These are phyloP conservation scores for Botrytis medusae DNA, from an alignment of 2,329 filamentous ascomycete species.

Conservation along the genomic window DNA sequence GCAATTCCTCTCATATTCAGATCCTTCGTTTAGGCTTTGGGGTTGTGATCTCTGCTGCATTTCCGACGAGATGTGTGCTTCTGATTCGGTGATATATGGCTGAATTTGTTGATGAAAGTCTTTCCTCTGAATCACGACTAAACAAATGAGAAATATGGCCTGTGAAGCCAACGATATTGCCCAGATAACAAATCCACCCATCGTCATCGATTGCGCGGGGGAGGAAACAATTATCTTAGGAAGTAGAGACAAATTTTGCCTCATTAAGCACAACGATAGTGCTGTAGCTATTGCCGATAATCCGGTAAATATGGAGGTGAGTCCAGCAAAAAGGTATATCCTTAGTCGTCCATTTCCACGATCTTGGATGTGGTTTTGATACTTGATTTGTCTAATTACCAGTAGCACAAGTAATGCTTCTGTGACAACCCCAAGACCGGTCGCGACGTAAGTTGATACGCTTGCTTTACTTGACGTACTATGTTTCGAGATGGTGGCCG, in stretches of 20 bases:
- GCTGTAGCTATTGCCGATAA: constrained; percentile 34
- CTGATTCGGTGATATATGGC: constrained; percentile 30
- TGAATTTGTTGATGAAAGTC: constrained; percentile 36
- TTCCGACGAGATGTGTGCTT: constrained; percentile 28
- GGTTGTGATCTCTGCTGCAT: constrained; percentile 30
- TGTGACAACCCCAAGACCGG: constrained; percentile 30
- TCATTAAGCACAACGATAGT: constrained; percentile 33
- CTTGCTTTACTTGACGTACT: constrained; percentile 24
- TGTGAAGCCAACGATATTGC: constrained; percentile 34
- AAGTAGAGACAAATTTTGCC: constrained; percentile 26
- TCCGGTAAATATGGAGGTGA: constrained; percentile 32
- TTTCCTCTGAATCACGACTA: constrained; percentile 34
- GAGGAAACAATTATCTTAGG: constrained; percentile 29
- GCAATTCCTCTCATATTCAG: constrained; percentile 25
- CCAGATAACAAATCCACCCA: constrained; percentile 37
- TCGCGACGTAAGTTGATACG: constrained; percentile 34
- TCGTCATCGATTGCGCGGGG: constrained; percentile 29
- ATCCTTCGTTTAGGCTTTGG: constrained; percentile 24
- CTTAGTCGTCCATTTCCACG: constrained; percentile 32
- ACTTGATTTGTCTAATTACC: constrained; percentile 34
- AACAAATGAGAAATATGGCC: constrained; percentile 35
- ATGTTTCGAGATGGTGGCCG: constrained; percentile 30
- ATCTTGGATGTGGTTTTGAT: constrained; percentile 35
- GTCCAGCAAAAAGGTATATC: constrained; percentile 36
- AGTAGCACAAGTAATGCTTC: constrained; percentile 32